These are phyloP conservation scores for Backusella circina DNA, from an alignment of 192 early-diverging fungal genomes.

Conservation along the genomic window DNA sequence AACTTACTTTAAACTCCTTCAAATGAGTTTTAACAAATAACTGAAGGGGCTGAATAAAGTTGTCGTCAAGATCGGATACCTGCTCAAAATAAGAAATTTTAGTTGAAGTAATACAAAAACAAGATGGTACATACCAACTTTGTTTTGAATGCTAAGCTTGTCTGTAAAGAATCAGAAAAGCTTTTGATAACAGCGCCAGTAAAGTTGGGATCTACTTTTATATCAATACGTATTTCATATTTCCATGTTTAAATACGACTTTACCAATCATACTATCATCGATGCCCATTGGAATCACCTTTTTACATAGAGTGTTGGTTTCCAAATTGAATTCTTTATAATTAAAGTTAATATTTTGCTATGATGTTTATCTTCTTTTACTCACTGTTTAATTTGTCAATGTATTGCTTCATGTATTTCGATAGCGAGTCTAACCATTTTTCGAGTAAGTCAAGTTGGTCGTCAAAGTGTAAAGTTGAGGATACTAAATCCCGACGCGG, in stretches of 20 bases:
- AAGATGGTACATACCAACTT: conserved; percentile 35
- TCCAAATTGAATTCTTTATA: conserved; percentile 11
- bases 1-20: conserved; percentile 56
- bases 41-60: conserved; percentile 54
- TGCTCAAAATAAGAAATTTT: conserved; percentile 10
- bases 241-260: not conserved
- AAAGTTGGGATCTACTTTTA: conserved; percentile 35
- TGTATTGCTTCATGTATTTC: conserved; percentile 24
- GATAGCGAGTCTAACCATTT: conserved; percentile 42
- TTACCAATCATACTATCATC: conserved; percentile 19
- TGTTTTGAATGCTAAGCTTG: conserved; percentile 42
- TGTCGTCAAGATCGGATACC: conserved; percentile 54
- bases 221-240: not conserved
- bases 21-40: conserved; percentile 58
- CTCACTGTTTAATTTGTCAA: conserved; percentile 30
- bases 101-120: not conserved
- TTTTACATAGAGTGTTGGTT: conserved; percentile 4
- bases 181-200: conserved; percentile 39
- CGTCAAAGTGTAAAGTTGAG: conserved; percentile 44
- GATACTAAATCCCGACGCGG: too few relatives aligned
- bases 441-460: conserved; percentile 47
- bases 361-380: not conserved
- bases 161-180: conserved; percentile 45
- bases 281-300: conserved; percentile 7
- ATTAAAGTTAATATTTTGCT: not conserved